Percentiles rank a stretch among this genome's conserved stretches.
These are phyloP conservation scores for Lentinula raphanica DNA, from an alignment of 768 basidiomycete species.

Conservation along the genomic window DNA sequence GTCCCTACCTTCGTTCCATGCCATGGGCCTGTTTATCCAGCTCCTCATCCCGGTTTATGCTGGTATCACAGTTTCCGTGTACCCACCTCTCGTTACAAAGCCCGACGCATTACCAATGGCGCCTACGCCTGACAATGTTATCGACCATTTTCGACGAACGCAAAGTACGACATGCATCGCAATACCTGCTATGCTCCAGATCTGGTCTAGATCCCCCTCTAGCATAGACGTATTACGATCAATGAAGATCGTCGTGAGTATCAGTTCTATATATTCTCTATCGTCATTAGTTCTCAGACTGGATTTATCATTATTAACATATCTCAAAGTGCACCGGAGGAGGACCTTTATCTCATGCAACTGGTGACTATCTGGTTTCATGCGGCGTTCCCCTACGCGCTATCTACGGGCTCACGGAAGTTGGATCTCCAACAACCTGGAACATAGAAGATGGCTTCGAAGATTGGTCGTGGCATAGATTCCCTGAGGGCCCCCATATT, in stretches of 20 bases:
- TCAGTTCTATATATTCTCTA: not conserved
- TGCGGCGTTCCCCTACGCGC: slow-evolving; percentile 28
- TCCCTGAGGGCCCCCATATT: slow-evolving; percentile 19
- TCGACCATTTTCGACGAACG: slow-evolving; percentile 19
- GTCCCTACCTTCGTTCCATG: slow-evolving; percentile 29
- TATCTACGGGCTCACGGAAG: slow-evolving; percentile 35
- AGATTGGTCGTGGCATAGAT: slow-evolving; percentile 28
- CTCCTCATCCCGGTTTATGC: slow-evolving; percentile 21
- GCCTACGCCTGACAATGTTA: slow-evolving; percentile 30
- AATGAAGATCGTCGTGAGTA: slow-evolving; percentile 25
- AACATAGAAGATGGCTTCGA: slow-evolving; percentile 12
- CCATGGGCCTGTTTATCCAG: slow-evolving; percentile 21
- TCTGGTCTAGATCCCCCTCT: slow-evolving; percentile 22
- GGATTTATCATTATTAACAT: no score
- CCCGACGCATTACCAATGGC: slow-evolving; percentile 21
- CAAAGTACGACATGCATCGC: slow-evolving; percentile 18
- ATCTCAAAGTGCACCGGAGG: no score
- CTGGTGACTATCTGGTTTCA: slow-evolving; percentile 29
- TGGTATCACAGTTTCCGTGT: slow-evolving; percentile 15
- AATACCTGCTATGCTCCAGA: slow-evolving; percentile 26
- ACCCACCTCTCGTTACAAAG: slow-evolving; percentile 21
- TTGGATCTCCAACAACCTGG: slow-evolving; percentile 11
- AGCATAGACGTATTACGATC: slow-evolving; percentile 19
- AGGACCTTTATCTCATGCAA: slow-evolving; percentile 29
- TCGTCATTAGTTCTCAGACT: not conserved